These are phyloP conservation scores for Leonotis leonurus DNA, from an alignment of 257 asterid genomes.

Conservation along the genomic window DNA sequence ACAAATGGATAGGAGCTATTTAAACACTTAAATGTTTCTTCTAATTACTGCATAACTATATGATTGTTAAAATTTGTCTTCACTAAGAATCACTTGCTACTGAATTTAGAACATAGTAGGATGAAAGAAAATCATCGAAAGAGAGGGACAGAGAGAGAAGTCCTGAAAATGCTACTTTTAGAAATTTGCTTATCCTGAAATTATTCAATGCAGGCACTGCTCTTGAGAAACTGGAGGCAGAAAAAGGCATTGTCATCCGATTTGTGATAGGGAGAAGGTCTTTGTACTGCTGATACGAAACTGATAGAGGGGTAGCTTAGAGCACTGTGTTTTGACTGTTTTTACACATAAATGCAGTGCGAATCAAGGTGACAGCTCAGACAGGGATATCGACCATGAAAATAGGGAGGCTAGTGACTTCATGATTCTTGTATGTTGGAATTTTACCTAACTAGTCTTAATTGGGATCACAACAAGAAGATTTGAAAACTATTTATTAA, in stretches of 20 bases:
- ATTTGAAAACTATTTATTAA: neutral
- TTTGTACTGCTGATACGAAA: constrained; percentile 20
- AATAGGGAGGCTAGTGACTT: constrained; percentile 60
- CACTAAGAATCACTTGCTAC: neutral
- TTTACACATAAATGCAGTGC: constrained; percentile 52
- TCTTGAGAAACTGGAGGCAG: constrained; percentile 58
- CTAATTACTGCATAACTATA: neutral
- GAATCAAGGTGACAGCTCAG: constrained; percentile 55
- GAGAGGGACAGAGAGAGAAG: neutral
- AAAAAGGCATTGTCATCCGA: constrained; percentile 67
- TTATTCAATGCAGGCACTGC: constrained; percentile 43
- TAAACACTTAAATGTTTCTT: neutral
- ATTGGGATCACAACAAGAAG: constrained; percentile 6
- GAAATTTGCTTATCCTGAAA: constrained; percentile 14
- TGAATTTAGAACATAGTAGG: neutral
- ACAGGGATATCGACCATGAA: constrained; percentile 64
- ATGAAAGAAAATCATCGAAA: neutral
- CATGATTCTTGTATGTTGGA: constrained; percentile 65
- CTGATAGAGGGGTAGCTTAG: constrained; percentile 16
- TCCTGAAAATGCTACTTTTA: constrained; percentile 5
- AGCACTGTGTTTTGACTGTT: constrained; percentile 28
- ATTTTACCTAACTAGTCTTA: constrained; percentile 5
- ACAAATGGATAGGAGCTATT: neutral
- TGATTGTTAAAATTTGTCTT: too few relatives aligned
- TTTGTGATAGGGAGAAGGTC: constrained; percentile 91